phyloP scores from a whole-genome alignment of 2,329 filamentous ascomycete species.

The Alternaria arborescens region DNA sequence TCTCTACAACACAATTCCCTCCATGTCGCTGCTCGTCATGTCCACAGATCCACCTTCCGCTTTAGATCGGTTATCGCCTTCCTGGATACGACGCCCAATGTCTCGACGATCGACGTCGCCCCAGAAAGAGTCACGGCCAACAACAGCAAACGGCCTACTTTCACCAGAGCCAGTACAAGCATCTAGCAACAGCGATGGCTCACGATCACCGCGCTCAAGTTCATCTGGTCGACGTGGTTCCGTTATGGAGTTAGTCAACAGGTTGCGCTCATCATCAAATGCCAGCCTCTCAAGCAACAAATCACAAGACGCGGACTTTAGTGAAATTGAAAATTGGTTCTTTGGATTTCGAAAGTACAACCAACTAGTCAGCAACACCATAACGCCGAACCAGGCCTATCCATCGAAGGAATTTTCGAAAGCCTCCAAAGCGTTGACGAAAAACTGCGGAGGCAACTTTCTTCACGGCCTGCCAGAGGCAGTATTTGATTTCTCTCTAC shows the following conservation, averaged over 20 bases:
- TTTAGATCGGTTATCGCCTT: constrained; percentile 34
- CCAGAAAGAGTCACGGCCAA: constrained; percentile 25
- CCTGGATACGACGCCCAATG: constrained; percentile 33
- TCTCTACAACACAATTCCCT: neutral
- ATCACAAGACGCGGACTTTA: constrained; percentile 34
- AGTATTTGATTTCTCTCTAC: constrained; percentile 42
- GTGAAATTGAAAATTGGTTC: constrained; percentile 41
- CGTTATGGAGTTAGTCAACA: constrained; percentile 35
- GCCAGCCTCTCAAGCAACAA: constrained; percentile 28
- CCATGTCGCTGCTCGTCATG: constrained; percentile 42
- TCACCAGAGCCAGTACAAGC: constrained; percentile 26
- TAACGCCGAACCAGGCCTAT: constrained; percentile 23
- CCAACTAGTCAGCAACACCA: constrained; percentile 36
- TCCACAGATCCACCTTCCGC: constrained; percentile 29
- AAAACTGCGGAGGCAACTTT: constrained; percentile 42
- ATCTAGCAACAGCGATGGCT: constrained; percentile 40
- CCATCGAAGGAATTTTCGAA: constrained; percentile 31
- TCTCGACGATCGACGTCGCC: constrained; percentile 25
- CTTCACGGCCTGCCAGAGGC: constrained; percentile 44
- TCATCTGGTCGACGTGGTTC: constrained; percentile 31
- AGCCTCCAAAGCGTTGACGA: constrained; percentile 35
- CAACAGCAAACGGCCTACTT: constrained; percentile 24
- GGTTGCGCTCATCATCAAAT: constrained; percentile 40
- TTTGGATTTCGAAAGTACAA: constrained; percentile 44
- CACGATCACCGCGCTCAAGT: constrained; percentile 34